A percentile compares a stretch with the other conserved stretches of the same genome.
These are phyloP conservation scores for Arabidopsis suecica DNA, from an alignment of 345 rosid genomes.

Conservation along the genomic window DNA sequence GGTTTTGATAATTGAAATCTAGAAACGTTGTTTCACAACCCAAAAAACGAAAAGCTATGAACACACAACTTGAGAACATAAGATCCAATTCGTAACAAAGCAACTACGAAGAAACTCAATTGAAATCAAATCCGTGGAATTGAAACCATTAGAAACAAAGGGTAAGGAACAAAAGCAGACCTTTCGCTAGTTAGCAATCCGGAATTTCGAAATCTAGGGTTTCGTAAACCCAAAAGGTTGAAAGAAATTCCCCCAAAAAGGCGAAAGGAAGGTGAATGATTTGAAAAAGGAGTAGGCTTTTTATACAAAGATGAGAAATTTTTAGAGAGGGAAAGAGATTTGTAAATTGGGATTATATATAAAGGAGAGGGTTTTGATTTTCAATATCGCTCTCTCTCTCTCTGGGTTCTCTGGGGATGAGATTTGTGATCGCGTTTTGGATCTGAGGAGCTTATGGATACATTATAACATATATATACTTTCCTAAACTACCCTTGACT, in stretches of 20 bases:
- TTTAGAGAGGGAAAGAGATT: slow-evolving; percentile 47
- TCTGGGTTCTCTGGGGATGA: slow-evolving; percentile 18
- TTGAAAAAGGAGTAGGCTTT: slow-evolving; percentile 6
- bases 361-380: slow-evolving; percentile 37
- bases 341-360: slow-evolving; percentile 43
- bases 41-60: slow-evolving; percentile 1
- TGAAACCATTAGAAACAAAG: not conserved
- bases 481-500: slow-evolving; percentile 36
- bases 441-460: slow-evolving; percentile 31
- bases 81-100: slow-evolving; percentile 10
- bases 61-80: slow-evolving; percentile 4
- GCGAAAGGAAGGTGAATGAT: slow-evolving; percentile 25
- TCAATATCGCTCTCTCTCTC: slow-evolving; percentile 28
- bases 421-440: slow-evolving; percentile 39
- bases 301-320: slow-evolving; percentile 19
- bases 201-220: slow-evolving; percentile 36
- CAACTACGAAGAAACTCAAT: not conserved
- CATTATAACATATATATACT: not conserved
- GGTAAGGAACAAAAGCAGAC: slow-evolving; percentile 32
- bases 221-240: slow-evolving; percentile 20
- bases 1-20: not conserved
- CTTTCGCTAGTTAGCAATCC: slow-evolving; percentile 23
- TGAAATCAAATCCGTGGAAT: not conserved
- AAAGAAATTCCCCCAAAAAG: not conserved
- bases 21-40: not conserved